Base-by-base conservation (phyloP, 2,329 filamentous ascomycete genomes). In the Penicillium polonicum region DNA sequence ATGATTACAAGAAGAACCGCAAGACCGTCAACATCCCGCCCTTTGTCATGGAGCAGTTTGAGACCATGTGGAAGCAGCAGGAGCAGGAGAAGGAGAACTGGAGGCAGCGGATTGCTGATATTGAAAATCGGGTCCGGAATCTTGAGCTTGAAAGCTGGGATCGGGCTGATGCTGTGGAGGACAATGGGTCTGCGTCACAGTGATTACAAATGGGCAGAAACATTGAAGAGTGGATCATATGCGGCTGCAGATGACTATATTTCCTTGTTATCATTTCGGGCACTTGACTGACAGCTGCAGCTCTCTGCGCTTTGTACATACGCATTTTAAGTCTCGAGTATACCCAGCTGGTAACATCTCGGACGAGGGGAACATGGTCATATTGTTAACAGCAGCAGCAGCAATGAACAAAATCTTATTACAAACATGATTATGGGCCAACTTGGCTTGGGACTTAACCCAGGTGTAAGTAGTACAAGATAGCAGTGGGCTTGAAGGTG, bases 71-170 rank as follows among this genome's bases (percentile, higher is more conserved):
- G 77, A 73, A 78, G 43, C 71, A 83, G 63, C 88, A 92, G 70
- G 82, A 88, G 69, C 76, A 81, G 50, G 83, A 84, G 25, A 84
- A 81, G 69, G 65, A 65, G 48, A 75, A 74, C 58, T 85, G 85
- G 61, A 79, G 81, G 39, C 70, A 70, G 43, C 80, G 80, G 58
- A 85, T 89, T 35, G 73, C 74, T 63, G 78, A 79, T 15, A 76
- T 94, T 52, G 78, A 88, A 46, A 70, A 74, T n/a, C 74, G 77
- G 41, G 83, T 92, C 2, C 79, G 82, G 66, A 64, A 64, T 38
- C 73, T 96, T 45, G 92, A 96, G 78, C 79, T 79, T 67, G 79
- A 81, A 57, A 91, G 88, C 33, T 96, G 92, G 91, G 83, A 92
- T 73, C 79, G 85, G 57, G 73, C 78, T 36, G 88, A 84, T 71